phyloP scores from a whole-genome alignment of 768 basidiomycete species.

The Lentinula sp. region DNA sequence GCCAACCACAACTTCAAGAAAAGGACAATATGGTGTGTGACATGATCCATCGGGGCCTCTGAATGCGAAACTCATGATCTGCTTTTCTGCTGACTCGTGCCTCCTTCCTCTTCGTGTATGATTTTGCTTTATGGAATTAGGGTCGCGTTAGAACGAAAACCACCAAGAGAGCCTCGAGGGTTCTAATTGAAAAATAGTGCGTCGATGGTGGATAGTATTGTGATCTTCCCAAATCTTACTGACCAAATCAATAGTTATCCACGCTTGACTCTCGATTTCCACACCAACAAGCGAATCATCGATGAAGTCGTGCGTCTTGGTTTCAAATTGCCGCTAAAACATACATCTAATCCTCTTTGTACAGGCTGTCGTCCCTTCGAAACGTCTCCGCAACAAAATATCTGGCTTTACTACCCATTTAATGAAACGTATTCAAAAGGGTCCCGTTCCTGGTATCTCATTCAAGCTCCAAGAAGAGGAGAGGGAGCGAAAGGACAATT shows the following conservation, averaged over 20 bases:
- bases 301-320: constrained; percentile 80
- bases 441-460: constrained; percentile 95
- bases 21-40: constrained; percentile 14
- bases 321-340: constrained; percentile 5
- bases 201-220: constrained; percentile 21
- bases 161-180: constrained; percentile 97
- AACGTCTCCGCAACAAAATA: constrained; percentile 99
- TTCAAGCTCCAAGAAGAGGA: constrained; percentile 99
- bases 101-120: not conserved
- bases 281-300: constrained; percentile 99
- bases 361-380: constrained; percentile 91
- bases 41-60: not conserved
- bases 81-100: not conserved
- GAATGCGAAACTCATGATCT: not conserved
- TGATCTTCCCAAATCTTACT: not conserved
- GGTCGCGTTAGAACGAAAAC: constrained; percentile 99
- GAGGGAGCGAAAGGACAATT: constrained; percentile 98
- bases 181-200: constrained; percentile 99
- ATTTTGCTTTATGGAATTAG: constrained; percentile 31
- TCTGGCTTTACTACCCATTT: constrained; percentile 99
- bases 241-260: constrained; percentile 65
- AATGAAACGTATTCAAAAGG: constrained; percentile 99
- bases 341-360: not conserved
- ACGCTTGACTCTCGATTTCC: constrained; percentile 97
- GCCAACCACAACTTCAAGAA: constrained; percentile 5